phyloP scores from a whole-genome alignment of 768 basidiomycete species.

The Mycena rosella region DNA sequence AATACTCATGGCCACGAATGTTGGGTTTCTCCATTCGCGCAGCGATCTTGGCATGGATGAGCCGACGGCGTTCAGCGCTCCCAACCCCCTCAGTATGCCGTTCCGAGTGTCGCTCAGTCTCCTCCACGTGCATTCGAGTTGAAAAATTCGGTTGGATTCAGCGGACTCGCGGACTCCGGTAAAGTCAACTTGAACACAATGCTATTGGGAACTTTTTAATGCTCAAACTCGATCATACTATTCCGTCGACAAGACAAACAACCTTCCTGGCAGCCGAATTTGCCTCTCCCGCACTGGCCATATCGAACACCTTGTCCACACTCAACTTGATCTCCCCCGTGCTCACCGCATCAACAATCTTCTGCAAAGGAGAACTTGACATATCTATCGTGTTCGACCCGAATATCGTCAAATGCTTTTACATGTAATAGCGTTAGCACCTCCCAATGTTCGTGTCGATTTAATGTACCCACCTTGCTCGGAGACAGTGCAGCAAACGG shows the following conservation, averaged over 20 bases:
- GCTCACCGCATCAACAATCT: slow-evolving; percentile 40
- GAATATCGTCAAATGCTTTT: slow-evolving; percentile 41
- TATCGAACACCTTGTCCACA: slow-evolving; percentile 42
- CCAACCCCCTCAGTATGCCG: too few relatives aligned
- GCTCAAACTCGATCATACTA: too few relatives aligned
- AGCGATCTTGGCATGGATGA: too few relatives aligned
- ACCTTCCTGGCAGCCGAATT: slow-evolving; percentile 42
- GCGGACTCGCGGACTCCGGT: too few relatives aligned
- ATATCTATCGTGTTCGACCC: slow-evolving; percentile 35
- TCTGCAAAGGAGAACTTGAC: slow-evolving; percentile 38
- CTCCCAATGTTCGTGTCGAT: background rate
- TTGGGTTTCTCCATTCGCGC: too few relatives aligned
- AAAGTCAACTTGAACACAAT: too few relatives aligned
- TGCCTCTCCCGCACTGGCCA: slow-evolving; percentile 36
- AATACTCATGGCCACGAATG: too few relatives aligned
- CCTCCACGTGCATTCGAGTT: too few relatives aligned
- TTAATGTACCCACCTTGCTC: slow-evolving; percentile 31
- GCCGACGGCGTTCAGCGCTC: too few relatives aligned
- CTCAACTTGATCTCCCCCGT: slow-evolving; percentile 35
- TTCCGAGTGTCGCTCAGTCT: too few relatives aligned
- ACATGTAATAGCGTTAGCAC: background rate
- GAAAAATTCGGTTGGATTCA: too few relatives aligned
- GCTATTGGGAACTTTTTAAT: too few relatives aligned
- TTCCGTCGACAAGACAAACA: slow-evolving; percentile 40
- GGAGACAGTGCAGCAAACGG: slow-evolving; percentile 36